Percentiles rank a stretch among this genome's conserved stretches.
phyloP scores from a whole-genome alignment of 805 yeast species.

The Jamesozyma spencerorum region DNA sequence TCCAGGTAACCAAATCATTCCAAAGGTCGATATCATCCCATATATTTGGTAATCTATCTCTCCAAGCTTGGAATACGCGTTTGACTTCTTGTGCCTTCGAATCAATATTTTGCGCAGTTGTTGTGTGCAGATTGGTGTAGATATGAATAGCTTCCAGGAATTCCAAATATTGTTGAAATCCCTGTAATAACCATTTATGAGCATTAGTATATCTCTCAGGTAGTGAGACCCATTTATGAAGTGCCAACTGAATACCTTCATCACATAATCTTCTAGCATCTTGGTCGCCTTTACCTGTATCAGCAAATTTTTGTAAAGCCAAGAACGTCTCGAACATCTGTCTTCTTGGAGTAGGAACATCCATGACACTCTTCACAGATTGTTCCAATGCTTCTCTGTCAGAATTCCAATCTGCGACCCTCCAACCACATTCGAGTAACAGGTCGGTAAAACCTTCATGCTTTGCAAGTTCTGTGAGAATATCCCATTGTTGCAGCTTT shows the following conservation, averaged over 20 bases:
- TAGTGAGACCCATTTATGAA: conserved; percentile 86
- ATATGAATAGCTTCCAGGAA: conserved; percentile 96
- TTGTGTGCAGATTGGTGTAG: conserved; percentile 74
- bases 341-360: conserved; percentile 95
- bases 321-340: conserved; percentile 93
- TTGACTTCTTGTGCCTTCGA: conserved; percentile 89
- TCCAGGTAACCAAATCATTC: conserved; percentile 97
- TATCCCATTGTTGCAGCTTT: conserved; percentile 96
- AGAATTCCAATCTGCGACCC: conserved; percentile 96
- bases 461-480: conserved; percentile 88
- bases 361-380: conserved; percentile 92
- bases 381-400: conserved; percentile 92
- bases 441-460: conserved; percentile 97
- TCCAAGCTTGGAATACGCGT: conserved; percentile 93
- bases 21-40: conserved; percentile 98
- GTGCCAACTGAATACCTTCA: conserved; percentile 88
- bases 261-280: conserved; percentile 83
- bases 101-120: conserved; percentile 87
- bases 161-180: conserved; percentile 95
- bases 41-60: conserved; percentile 88
- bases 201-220: conserved; percentile 71
- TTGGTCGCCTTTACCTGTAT: conserved; percentile 75
- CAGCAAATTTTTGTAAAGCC: conserved; percentile 87
- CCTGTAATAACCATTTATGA: conserved; percentile 81
- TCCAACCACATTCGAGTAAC: conserved; percentile 97